Conservation (phyloP, 2,329 filamentous ascomycete genomes). For the Penicillium sp. region DNA sequence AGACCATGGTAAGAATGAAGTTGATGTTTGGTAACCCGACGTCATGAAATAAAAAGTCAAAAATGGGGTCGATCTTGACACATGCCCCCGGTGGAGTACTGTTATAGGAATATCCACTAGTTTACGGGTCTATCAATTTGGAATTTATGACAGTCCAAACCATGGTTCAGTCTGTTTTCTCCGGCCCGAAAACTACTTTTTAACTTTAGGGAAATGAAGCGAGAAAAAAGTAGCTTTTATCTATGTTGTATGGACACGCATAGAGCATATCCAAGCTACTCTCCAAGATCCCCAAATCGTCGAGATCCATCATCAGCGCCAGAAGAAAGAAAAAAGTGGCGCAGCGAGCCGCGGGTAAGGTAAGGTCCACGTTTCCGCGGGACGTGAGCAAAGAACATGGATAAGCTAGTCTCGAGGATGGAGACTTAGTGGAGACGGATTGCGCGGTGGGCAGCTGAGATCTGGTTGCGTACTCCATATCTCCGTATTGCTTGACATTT, state of each 20-base stretch:
- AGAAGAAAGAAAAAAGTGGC: slow-evolving; percentile 11
- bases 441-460: slow-evolving; percentile 7
- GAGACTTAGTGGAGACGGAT: slow-evolving; percentile 2
- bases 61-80: slow-evolving; percentile 13
- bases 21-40: slow-evolving; percentile 1
- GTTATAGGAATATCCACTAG: slow-evolving; percentile 5
- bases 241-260: neutral
- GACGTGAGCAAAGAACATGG: slow-evolving; percentile 22
- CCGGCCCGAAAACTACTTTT: neutral
- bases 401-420: slow-evolving; percentile 4
- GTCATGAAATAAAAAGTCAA: slow-evolving; percentile 15
- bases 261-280: neutral
- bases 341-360: slow-evolving; percentile 12
- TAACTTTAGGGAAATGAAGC: neutral
- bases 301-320: slow-evolving; percentile 3
- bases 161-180: neutral
- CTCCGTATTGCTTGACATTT: neutral
- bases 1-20: neutral
- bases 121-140: slow-evolving; percentile 15
- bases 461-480: neutral
- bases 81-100: neutral
- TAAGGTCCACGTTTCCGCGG: slow-evolving; percentile 23
- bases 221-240: neutral
- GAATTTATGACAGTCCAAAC: neutral
- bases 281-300: neutral